Percentiles rank a stretch among this genome's conserved stretches.
Evolutionary conservation across 2,329 filamentous ascomycete species (phyloP).

Genomic region (Beauveria bassiana): DNA sequence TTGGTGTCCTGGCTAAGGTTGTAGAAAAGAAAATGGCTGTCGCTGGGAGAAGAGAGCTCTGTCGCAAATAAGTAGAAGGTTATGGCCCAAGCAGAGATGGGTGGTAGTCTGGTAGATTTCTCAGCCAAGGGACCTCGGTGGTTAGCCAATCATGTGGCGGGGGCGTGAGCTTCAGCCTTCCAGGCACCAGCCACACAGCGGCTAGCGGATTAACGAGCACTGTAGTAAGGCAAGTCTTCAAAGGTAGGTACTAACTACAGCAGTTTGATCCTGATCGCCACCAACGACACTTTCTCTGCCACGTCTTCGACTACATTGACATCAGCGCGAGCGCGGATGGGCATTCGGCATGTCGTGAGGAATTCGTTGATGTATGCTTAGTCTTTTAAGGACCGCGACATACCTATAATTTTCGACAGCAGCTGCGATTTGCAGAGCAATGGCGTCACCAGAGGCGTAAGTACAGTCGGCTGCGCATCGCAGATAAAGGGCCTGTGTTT

Average conservation of each 20-base stretch:
- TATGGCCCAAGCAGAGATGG: slow-evolving; percentile 9
- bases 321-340: neutral
- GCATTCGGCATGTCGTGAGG: neutral
- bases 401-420: neutral
- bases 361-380: neutral
- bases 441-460: slow-evolving; percentile 3
- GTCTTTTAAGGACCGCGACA: neutral
- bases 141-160: slow-evolving; percentile 17
- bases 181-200: neutral
- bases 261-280: neutral
- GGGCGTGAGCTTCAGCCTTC: neutral
- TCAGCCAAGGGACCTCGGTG: slow-evolving; percentile 28
- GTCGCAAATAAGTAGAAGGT: slow-evolving; percentile 10
- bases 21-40: neutral
- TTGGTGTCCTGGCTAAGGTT: neutral
- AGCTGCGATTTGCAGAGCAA: neutral
- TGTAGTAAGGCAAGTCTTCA: neutral
- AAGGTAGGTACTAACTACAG: neutral
- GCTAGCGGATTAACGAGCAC: neutral
- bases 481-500: neutral
- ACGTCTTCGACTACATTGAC: neutral
- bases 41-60: slow-evolving; percentile 4
- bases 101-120: slow-evolving; percentile 24
- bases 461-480: neutral
- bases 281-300: neutral